Percentiles rank a stretch among this genome's conserved stretches.
Conservation (phyloP, 176 grass and related monocot genomes). For the Raddia distichophylla region DNA sequence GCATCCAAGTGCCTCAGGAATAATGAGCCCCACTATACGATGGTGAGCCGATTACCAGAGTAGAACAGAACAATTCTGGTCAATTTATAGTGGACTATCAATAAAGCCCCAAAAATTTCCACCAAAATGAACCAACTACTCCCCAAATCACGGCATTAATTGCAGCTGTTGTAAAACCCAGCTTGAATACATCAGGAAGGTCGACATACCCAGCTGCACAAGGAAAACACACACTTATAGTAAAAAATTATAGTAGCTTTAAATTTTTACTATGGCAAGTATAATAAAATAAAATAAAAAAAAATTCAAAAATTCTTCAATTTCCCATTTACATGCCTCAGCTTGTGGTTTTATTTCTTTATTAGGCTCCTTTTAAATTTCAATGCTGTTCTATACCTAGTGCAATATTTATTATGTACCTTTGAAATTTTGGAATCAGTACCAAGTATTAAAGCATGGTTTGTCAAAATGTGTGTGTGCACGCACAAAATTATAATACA, state of each 20-base stretch:
- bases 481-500: constrained; percentile 1
- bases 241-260: not conserved
- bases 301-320: constrained; percentile 10
- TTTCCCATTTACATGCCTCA: not conserved
- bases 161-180: constrained; percentile 71
- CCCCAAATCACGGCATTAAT: constrained; percentile 79
- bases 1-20: constrained; percentile 25
- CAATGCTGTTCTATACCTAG: not conserved
- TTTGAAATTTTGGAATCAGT: not conserved
- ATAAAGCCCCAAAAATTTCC: constrained; percentile 98
- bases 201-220: constrained; percentile 87
- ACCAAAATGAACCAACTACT: constrained; percentile 83
- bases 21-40: not conserved
- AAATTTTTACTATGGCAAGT: not conserved
- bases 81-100: constrained; percentile 44
- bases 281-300: constrained; percentile 26
- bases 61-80: constrained; percentile 12
- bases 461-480: not conserved
- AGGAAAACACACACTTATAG: constrained; percentile 36
- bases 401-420: not conserved
- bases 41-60: constrained; percentile 22
- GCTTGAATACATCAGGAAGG: constrained; percentile 89
- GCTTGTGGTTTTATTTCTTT: constrained; percentile 14
- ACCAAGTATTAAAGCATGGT: not conserved
- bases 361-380: constrained; percentile 8